phyloP scores from a whole-genome alignment of 2,329 filamentous ascomycete genomes.

The Pseudocercospora vitis region DNA sequence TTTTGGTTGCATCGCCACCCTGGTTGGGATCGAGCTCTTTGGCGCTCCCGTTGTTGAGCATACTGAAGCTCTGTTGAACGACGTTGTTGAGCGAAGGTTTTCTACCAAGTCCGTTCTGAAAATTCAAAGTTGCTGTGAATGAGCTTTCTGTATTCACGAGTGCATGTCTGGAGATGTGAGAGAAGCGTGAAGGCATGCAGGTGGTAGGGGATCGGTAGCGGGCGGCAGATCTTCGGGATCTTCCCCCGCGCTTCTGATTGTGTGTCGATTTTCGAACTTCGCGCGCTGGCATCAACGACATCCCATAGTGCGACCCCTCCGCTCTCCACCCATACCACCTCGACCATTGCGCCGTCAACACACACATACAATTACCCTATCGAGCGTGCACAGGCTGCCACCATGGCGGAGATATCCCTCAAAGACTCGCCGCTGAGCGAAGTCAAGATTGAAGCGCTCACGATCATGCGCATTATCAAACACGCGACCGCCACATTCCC shows the following conservation, averaged over 20 bases:
- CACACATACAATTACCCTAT: not conserved
- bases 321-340: too few species aligned
- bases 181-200: too few species aligned
- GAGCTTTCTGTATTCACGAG: too few species aligned
- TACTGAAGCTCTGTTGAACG: not conserved
- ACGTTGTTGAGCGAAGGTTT: too few species aligned
- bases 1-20: conserved; percentile 54
- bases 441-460: conserved; percentile 92
- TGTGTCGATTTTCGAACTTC: conserved; percentile 2
- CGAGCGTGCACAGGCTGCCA: not conserved
- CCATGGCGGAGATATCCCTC: conserved; percentile 31
- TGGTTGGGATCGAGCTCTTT: conserved; percentile 47
- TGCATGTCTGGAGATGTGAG: too few species aligned
- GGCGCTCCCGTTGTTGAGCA: conserved; percentile 18
- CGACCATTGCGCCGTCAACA: too few species aligned
- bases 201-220: too few species aligned
- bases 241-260: too few species aligned
- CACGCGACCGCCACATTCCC: conserved; percentile 88
- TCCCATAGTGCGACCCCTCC: too few species aligned
- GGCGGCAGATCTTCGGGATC: too few species aligned
- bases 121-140: too few species aligned
- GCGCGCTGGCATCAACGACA: not conserved
- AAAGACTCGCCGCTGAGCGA: conserved; percentile 58
- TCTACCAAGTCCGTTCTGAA: too few species aligned
- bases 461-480: conserved; percentile 98